Evolutionary conservation across 805 yeast species (phyloP).

Genomic region (Limtongia smithiae): DNA sequence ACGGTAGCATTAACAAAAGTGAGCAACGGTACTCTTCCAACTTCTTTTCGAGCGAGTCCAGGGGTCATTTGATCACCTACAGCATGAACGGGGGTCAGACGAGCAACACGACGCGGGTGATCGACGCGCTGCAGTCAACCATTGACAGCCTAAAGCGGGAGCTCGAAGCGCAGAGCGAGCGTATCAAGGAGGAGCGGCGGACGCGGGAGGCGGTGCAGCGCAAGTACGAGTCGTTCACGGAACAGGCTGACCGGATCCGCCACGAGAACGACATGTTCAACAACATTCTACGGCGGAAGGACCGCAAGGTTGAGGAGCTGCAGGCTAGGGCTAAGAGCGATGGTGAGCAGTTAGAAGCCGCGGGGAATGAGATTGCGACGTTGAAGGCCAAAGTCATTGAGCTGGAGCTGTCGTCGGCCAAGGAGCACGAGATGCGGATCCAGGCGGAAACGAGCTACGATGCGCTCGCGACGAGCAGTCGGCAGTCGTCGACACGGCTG

Average conservation of each 20-base stretch:
- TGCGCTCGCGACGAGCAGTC: conserved; percentile 10
- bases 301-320: conserved; percentile 61
- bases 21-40: not conserved
- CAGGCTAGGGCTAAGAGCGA: conserved; percentile 48
- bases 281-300: conserved; percentile 65
- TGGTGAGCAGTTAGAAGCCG: not conserved
- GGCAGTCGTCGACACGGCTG: conserved; percentile 7
- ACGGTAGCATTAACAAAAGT: too few species aligned
- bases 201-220: conserved; percentile 47
- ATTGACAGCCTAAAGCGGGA: conserved; percentile 57
- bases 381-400: conserved; percentile 6
- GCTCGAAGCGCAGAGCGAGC: conserved; percentile 39
- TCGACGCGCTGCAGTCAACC: conserved; percentile 45
- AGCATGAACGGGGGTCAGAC: not conserved
- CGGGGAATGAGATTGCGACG: conserved; percentile 1
- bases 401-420: conserved; percentile 13
- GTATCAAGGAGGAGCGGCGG: conserved; percentile 50
- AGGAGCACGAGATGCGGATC: conserved; percentile 15
- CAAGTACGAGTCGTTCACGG: conserved; percentile 54
- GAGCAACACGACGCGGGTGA: conserved; percentile 23
- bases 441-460: conserved; percentile 20
- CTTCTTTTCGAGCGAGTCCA: not conserved
- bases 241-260: conserved; percentile 49
- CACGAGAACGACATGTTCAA: conserved; percentile 75
- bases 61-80: not conserved